Evolutionary conservation across 345 rosid species (phyloP).

Genomic region (Moricandia arvensis): DNA sequence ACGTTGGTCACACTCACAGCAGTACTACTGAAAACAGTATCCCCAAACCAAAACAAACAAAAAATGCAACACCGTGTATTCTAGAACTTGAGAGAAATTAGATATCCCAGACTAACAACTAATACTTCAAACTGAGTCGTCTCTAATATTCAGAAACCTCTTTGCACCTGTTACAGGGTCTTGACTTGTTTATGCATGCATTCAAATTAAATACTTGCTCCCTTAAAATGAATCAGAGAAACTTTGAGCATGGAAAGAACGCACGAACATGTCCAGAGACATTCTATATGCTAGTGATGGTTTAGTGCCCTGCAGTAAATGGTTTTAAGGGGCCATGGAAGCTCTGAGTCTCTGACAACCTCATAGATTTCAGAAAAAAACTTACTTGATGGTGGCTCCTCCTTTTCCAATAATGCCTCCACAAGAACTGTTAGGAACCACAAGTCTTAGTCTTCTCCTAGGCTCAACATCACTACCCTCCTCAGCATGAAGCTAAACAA

Average conservation of each 20-base stretch:
- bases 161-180: neutral
- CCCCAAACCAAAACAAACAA: neutral
- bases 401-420: slow-evolving; percentile 99
- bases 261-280: neutral
- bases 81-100: neutral
- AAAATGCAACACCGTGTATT: neutral
- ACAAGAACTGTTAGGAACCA: slow-evolving; percentile 94
- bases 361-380: slow-evolving; percentile 3
- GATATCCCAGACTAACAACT: neutral
- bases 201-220: neutral
- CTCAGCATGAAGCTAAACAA: slow-evolving; percentile 65
- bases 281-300: neutral
- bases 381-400: slow-evolving; percentile 96
- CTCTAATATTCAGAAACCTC: neutral
- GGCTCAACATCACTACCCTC: slow-evolving; percentile 78
- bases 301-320: neutral
- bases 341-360: neutral
- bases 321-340: neutral
- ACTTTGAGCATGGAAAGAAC: neutral
- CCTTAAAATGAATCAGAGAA: neutral
- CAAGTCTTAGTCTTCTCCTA: slow-evolving; percentile 79
- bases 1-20: neutral
- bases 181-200: slow-evolving; percentile 3
- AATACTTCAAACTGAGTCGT: neutral
- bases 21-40: slow-evolving; percentile 3